Base-by-base conservation (phyloP, 2,329 filamentous ascomycete genomes). In the Ceratocystis colombiana region DNA sequence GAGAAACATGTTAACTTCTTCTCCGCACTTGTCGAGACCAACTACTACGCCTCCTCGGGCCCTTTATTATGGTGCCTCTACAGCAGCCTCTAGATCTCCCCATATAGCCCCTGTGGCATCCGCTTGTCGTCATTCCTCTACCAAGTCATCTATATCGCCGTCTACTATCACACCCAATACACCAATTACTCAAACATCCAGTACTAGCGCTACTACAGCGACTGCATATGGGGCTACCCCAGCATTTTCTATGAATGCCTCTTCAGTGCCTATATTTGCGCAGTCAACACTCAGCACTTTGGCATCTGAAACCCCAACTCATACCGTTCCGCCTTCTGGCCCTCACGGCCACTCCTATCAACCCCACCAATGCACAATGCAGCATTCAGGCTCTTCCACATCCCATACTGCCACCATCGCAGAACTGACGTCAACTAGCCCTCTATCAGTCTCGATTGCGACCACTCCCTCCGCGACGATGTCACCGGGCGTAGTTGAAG, bases 1-100 rank as follows among this genome's bases (percentile, higher is more conserved):
- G 61, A 61, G 55, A 61, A 68, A 61, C 67, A 68, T 68, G 67
- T 62, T 68, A 61, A 68, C 67, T 44, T 68, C 64, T 48, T 68
- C 67, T 66, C 67, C 67, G 53, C 67, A 66, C 61, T 46, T 68
- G 50, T 64, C 61, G 53, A 68, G 67, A 44, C 66, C 67, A 61
- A 53, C 64, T 12, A 64, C 53, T 66, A 64, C 65, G 44, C 64
- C 67, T 25, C 67, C 67, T 20, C 53, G 61, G 46, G 63, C 50
- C 41, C 65, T 66, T 45, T 64, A 68, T 61, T 68, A 68, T 68
- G 67, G 64, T 33, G 64, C 61, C 59, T 33, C 61, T 28, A 61
- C 64, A 62, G 41, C 67, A n/a, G 37, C 67, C 53, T 62, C 55
- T 64, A 63, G 61, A 68, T 68, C 64, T 50, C 61, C 64, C 22